A percentile compares a stretch with the other conserved stretches of the same genome.
Conservation (phyloP, 208 protist genomes). For the Wallacemonas sp. region DNA sequence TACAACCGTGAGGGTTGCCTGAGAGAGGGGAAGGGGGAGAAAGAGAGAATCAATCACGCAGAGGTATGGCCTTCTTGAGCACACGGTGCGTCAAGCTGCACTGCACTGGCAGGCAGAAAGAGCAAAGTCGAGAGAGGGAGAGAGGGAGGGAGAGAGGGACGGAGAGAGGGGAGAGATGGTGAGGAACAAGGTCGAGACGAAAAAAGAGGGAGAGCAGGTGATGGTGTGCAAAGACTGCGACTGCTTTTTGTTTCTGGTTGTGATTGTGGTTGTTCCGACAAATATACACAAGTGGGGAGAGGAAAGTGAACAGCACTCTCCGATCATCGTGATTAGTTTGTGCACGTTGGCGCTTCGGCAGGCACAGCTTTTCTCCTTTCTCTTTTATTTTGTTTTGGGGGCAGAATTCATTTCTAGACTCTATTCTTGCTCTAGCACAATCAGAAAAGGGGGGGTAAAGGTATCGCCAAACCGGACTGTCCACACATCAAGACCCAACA, state of each 20-base stretch:
- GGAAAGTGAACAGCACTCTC: too few species aligned
- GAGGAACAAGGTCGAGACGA: slow-evolving; percentile 2
- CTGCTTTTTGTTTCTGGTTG: neutral
- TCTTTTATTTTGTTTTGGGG: neutral
- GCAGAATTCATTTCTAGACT: neutral
- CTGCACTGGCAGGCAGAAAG: neutral
- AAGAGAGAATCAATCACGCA: too few species aligned
- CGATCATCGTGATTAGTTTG: too few species aligned
- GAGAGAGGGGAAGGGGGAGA: too few species aligned
- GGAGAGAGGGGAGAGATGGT: neutral
- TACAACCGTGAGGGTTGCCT: too few species aligned
- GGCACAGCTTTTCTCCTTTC: neutral
- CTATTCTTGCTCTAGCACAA: neutral
- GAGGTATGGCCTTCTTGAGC: too few species aligned
- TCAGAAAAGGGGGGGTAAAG: too few species aligned
- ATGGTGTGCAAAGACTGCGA: neutral
- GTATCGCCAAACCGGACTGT: too few species aligned
- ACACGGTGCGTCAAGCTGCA: too few species aligned
- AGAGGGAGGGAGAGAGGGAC: neutral
- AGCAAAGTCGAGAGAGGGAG: neutral
- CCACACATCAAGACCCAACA: too few species aligned
- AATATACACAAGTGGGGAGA: neutral
- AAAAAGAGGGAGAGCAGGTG: neutral
- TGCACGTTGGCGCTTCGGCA: slow-evolving; percentile 24
- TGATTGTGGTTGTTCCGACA: neutral